Conservation (phyloP, 805 yeast genomes). For the Candida ascalaphidarum region DNA sequence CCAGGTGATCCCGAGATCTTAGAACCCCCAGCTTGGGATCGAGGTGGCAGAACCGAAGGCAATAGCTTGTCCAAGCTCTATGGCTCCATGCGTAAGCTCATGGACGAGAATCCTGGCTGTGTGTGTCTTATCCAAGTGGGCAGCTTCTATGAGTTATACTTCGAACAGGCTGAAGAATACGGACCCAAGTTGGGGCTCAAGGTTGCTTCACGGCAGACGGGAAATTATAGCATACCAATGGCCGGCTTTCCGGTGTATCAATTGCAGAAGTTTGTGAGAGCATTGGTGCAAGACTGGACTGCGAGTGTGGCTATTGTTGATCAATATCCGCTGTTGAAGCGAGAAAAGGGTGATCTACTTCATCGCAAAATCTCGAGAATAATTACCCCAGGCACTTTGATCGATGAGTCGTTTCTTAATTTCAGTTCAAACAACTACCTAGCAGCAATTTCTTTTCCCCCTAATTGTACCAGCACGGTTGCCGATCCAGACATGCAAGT, state of each 20-base stretch:
- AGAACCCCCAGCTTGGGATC: slow-evolving; percentile 10
- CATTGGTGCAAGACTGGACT: slow-evolving; percentile 62
- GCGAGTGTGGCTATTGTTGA: slow-evolving; percentile 78
- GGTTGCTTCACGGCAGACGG: slow-evolving; percentile 48
- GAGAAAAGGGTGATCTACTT: too few relatives aligned
- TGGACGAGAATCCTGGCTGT: slow-evolving; percentile 9
- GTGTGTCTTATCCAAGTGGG: slow-evolving; percentile 65
- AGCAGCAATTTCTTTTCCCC: slow-evolving; percentile 56
- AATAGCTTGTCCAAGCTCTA: slow-evolving; percentile 8
- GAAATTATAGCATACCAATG: slow-evolving; percentile 50
- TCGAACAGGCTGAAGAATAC: slow-evolving; percentile 73
- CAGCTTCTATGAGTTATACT: slow-evolving; percentile 79
- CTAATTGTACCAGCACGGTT: slow-evolving; percentile 26
- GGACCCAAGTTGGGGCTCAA: slow-evolving; percentile 68
- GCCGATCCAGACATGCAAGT: slow-evolving; percentile 37
- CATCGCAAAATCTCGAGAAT: slow-evolving; percentile 70
- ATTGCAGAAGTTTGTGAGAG: slow-evolving; percentile 62
- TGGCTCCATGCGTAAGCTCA: slow-evolving; percentile 6
- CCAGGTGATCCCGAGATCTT: too few relatives aligned
- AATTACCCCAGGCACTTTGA: slow-evolving; percentile 86
- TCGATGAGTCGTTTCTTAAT: slow-evolving; percentile 79
- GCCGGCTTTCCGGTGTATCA: slow-evolving; percentile 84
- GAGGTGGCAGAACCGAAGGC: slow-evolving; percentile 7
- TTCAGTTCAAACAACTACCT: slow-evolving; percentile 64
- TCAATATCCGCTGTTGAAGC: slow-evolving; percentile 44